Conservation (phyloP, 352 stramenopile species). For the Phytopythium ostracodes region DNA sequence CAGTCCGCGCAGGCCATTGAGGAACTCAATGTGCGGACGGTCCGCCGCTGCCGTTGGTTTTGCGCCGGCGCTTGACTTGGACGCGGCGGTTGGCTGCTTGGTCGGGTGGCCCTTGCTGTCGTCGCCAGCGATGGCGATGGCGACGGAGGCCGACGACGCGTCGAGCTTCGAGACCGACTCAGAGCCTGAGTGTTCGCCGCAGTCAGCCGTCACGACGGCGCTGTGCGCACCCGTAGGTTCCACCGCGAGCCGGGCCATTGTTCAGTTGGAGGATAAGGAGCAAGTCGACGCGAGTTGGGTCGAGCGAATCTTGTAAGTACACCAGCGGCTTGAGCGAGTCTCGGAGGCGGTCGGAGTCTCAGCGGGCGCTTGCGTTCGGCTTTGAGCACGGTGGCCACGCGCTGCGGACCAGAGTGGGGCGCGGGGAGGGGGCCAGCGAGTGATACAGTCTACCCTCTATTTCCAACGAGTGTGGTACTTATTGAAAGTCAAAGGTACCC, state of each 20-base stretch:
- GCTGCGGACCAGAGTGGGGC: not conserved
- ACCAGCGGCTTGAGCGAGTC: not conserved
- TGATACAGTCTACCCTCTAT: too few relatives aligned
- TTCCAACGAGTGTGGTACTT: too few relatives aligned
- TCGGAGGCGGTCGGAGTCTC: not conserved
- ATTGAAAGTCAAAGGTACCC: too few relatives aligned
- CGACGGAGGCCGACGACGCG: not conserved
- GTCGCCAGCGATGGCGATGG: not conserved
- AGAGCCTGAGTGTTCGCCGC: not conserved
- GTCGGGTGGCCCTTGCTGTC: not conserved
- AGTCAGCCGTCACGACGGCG: not conserved
- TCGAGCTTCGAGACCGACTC: not conserved
- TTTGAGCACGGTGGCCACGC: too few relatives aligned
- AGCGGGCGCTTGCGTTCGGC: not conserved
- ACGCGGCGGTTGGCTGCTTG: not conserved
- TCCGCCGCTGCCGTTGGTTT: not conserved
- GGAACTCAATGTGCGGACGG: constrained; percentile 22
- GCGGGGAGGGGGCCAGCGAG: not conserved
- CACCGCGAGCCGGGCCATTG: not conserved
- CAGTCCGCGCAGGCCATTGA: constrained; percentile 22
- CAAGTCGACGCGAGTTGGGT: not conserved
- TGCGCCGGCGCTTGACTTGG: not conserved
- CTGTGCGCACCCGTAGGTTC: not conserved
- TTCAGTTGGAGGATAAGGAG: not conserved
- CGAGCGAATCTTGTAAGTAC: not conserved